Evolutionary conservation across 2,329 filamentous ascomycete genomes (phyloP), one percentile per base, ranked within the genome.

Genomic region (Aspergillus sp.): DNA sequence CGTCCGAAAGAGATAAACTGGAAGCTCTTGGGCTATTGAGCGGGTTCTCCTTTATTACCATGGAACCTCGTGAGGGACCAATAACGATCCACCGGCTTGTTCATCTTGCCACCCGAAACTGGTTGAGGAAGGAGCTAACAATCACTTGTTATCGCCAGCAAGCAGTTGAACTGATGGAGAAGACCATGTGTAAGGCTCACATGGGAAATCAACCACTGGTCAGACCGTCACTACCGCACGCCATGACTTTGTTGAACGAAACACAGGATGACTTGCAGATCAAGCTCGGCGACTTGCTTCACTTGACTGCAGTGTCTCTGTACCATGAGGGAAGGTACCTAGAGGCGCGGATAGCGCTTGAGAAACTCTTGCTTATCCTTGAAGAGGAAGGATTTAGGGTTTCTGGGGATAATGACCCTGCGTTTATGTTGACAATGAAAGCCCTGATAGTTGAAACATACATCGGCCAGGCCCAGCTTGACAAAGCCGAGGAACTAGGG

Each of bases 1-100:
- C 22, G 0, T 64, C 25, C 47, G 63, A 28, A 23, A 51, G 17
- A 8, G 64, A 54, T 54, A 63, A 11, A 23, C 9, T 38, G 17
- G 65, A 67, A 23, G 66, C 69, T 9, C 47, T 71, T 4, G 69
- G 71, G 0, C 5, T 72, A 9, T 59, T 74, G 0, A 61, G 53
- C 11, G 63, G 70, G 4, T 70, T 68, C 61, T 67, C 65, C 0
- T 69, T 72, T 23, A 51, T 69, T 7, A 65, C 43, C 4, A 17
- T 11, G 8, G 47, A 65, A 7, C 8, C 11, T 7, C 23, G 15
- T 1, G 17, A 17, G 34, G 57, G 19, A 17, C 47, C 8, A 19
- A 53, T 17, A 25, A 66, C 65, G 54, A 62, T 76, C 54, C 74
- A 77, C 59, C 66, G 72, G 28, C 62, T 77, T 2, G 71, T 77